Conservation (phyloP, 2,329 filamentous ascomycete species). For the Cladophialophora yegresii region DNA sequence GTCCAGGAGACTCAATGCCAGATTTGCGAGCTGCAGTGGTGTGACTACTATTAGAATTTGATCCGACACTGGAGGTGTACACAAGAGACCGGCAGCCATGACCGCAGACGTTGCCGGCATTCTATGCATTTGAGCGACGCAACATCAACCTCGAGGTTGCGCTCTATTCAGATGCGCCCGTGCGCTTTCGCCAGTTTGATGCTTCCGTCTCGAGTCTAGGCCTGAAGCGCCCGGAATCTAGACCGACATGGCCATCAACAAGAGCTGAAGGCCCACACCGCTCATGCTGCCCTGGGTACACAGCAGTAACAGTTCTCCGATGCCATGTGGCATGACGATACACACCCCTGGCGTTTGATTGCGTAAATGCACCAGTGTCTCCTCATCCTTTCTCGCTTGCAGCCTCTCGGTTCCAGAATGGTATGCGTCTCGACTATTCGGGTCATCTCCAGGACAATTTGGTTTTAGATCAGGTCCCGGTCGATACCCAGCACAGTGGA, state of each 20-base stretch:
- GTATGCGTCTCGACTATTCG: neutral
- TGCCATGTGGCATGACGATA: slow-evolving; percentile 1
- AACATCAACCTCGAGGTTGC: neutral
- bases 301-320: neutral
- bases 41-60: neutral
- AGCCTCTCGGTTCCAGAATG: neutral
- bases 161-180: neutral
- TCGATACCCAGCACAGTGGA: neutral
- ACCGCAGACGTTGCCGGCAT: neutral
- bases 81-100: neutral
- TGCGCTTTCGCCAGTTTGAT: neutral
- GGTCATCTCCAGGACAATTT: neutral
- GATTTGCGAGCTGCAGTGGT: neutral
- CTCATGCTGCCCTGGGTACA: neutral
- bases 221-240: neutral
- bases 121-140: slow-evolving; percentile 4
- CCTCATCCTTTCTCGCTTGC: neutral
- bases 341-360: neutral
- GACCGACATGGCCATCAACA: neutral
- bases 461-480: neutral
- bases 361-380: neutral
- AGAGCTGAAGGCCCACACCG: neutral
- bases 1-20: neutral
- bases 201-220: neutral
- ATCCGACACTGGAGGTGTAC: neutral